Evolutionary conservation across 768 basidiomycete genomes (phyloP), one percentile per base, ranked within the genome.

Genomic region (Kwoniella bestiolae): DNA sequence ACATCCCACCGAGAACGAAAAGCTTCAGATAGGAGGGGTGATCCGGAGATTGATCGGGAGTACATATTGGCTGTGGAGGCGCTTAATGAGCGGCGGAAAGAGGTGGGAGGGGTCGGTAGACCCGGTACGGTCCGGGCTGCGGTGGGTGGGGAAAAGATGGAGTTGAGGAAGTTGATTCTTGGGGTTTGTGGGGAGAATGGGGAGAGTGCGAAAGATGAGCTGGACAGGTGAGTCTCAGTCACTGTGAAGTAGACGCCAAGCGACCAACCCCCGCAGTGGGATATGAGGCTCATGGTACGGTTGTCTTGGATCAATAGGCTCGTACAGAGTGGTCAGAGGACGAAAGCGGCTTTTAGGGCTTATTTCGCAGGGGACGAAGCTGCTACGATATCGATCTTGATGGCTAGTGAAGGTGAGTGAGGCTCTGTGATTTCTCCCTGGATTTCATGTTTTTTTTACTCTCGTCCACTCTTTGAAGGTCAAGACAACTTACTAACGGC

Each of bases 311-410:
- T 46, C 12, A 11, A 32, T 21, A 62, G 66, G 12, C 28, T 73
- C 21, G 64, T 66, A 5, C 49, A 65, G 41, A 73, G 71, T n/a
- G 65, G 59, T 3, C 69, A 77, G 47, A 65, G 76, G 28, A 79
- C 77, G 1, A 78, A 77, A 59, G 77, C 77, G 23, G 78, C 80
- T 18, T 74, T 72, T 50, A 68, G 74, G 59, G 80, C 80, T 1
- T 75, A 75, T 56, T 79, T 81, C 60, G 69, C 74, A 18, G 73
- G 70, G 14, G 75, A 81, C 28, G 72, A 71, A 45, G 73, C 68
- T 14, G 55, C 64, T 9, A 78, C 80, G 5, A 61, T 81, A 3
- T 50, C 60, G 11, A 77, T 78, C 61, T 61, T 81, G 28, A 69
- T 77, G 52, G 60, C 66, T 29, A 74, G 76, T 71, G 63, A 71